A percentile compares a stretch with the other conserved stretches of the same genome.
These are phyloP conservation scores for Sugiyamaella qingdaonensis DNA, from an alignment of 805 yeast species.

Conservation along the genomic window DNA sequence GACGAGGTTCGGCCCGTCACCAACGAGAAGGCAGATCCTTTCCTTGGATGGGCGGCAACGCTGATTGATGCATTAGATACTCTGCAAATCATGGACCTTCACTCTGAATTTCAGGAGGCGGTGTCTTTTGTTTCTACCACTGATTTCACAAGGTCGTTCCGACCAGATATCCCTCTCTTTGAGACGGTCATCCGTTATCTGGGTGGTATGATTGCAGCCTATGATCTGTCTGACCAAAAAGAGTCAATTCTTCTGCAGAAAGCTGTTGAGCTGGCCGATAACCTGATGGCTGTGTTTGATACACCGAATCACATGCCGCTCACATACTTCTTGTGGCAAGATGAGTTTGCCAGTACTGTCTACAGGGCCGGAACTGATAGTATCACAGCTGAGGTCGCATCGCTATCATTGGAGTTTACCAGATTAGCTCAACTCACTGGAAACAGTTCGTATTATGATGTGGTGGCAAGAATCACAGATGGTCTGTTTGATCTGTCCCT, in stretches of 20 bases:
- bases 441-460: conserved; percentile 47
- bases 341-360: conserved; percentile 12
- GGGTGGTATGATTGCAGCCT: conserved; percentile 52
- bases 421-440: conserved; percentile 49
- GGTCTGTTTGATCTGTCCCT: conserved; percentile 34
- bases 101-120: conserved; percentile 38
- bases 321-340: conserved; percentile 42
- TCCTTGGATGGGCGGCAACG: conserved; percentile 51
- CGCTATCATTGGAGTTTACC: conserved; percentile 50
- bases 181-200: conserved; percentile 50
- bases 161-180: conserved; percentile 44
- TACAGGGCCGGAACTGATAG: conserved; percentile 29
- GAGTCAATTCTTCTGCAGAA: conserved; percentile 35
- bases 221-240: conserved; percentile 42
- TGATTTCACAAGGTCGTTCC: conserved; percentile 39
- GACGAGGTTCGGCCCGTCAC: conserved; percentile 45
- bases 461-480: conserved; percentile 43
- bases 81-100: conserved; percentile 43
- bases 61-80: conserved; percentile 53
- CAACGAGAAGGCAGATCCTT: conserved; percentile 34
- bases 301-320: conserved; percentile 56
- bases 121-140: conserved; percentile 35
- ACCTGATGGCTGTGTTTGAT: conserved; percentile 52
- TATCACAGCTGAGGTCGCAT: conserved; percentile 46
- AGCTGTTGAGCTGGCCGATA: conserved; percentile 46